Evolutionary conservation across 148 eudicot genomes (phyloP).

Genomic region (Diospyros kaki): DNA sequence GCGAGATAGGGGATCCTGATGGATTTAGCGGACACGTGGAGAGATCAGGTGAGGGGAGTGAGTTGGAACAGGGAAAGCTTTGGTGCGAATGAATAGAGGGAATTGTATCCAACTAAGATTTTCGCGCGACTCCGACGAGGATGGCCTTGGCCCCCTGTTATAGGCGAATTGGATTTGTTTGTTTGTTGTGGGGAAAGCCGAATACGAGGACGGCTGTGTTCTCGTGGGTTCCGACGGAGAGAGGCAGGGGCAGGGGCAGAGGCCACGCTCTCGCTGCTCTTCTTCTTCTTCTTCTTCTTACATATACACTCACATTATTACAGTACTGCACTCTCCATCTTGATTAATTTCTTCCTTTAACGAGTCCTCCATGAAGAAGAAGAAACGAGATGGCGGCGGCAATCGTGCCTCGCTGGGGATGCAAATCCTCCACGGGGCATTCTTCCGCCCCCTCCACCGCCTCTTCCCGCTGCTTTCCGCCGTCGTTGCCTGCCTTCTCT

Average conservation of each 20-base stretch:
- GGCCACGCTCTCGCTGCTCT: too few species aligned
- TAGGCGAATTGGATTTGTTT: not conserved
- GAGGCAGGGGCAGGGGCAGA: constrained; percentile 3
- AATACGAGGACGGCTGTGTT: not conserved
- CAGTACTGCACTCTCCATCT: too few species aligned
- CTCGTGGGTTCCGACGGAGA: constrained; percentile 4
- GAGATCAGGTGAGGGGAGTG: not conserved
- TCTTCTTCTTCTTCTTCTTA: too few species aligned
- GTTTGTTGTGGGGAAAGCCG: not conserved
- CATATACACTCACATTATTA: constrained; percentile 7
- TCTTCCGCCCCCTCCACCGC: constrained; percentile 22
- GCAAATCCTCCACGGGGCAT: constrained; percentile 9
- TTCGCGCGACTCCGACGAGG: constrained; percentile 11
- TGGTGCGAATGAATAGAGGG: too few species aligned
- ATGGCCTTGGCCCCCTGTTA: not conserved
- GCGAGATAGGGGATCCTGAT: too few species aligned
- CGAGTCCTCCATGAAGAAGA: constrained; percentile 22
- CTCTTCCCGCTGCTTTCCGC: constrained; percentile 38
- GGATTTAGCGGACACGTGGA: not conserved
- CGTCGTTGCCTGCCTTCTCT: constrained; percentile 30
- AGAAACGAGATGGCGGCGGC: constrained; percentile 10
- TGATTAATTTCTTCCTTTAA: too few species aligned
- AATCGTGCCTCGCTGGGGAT: not conserved
- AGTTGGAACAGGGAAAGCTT: not conserved
- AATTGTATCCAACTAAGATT: constrained; percentile 1